These are phyloP conservation scores for Suillus decipiens DNA, from an alignment of 768 basidiomycete genomes.

Conservation along the genomic window DNA sequence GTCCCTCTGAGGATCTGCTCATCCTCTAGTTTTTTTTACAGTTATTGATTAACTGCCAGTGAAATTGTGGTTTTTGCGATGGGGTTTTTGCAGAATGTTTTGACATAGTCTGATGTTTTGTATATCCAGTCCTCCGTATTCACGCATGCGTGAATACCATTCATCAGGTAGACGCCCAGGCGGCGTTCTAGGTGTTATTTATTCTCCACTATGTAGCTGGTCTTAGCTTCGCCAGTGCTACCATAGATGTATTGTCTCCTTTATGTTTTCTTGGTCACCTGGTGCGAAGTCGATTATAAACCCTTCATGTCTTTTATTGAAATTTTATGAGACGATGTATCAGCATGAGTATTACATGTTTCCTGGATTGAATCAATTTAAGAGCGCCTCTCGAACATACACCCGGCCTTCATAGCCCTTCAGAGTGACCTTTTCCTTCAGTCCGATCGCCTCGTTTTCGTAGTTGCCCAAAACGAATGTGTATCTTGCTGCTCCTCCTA, in stretches of 20 bases:
- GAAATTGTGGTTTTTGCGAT: not conserved
- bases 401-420: slow-evolving; percentile 34
- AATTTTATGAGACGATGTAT: not conserved
- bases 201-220: not conserved
- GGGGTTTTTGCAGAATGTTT: not conserved
- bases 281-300: not conserved
- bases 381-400: slow-evolving; percentile 16
- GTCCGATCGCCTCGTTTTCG: not conserved
- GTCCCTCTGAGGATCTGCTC: slow-evolving; percentile 2
- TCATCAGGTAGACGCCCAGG: not conserved
- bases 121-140: not conserved
- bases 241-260: no score
- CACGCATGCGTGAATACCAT: slow-evolving; percentile 2
- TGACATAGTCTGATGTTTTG: not conserved
- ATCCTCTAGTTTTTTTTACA: slow-evolving; percentile 10
- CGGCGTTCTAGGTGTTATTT: not conserved
- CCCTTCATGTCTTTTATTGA: not conserved
- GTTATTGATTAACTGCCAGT: slow-evolving; percentile 14
- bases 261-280: not conserved
- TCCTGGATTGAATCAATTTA: not conserved
- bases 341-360: not conserved
- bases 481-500: no score
- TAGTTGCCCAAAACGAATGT: slow-evolving; percentile 27
- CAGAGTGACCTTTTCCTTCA: slow-evolving; percentile 15
- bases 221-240: not conserved